A percentile compares a stretch with the other conserved stretches of the same genome.
These are phyloP conservation scores for Phalaenopsis aphrodite DNA, from an alignment of 106 monocot genomes.

Conservation along the genomic window DNA sequence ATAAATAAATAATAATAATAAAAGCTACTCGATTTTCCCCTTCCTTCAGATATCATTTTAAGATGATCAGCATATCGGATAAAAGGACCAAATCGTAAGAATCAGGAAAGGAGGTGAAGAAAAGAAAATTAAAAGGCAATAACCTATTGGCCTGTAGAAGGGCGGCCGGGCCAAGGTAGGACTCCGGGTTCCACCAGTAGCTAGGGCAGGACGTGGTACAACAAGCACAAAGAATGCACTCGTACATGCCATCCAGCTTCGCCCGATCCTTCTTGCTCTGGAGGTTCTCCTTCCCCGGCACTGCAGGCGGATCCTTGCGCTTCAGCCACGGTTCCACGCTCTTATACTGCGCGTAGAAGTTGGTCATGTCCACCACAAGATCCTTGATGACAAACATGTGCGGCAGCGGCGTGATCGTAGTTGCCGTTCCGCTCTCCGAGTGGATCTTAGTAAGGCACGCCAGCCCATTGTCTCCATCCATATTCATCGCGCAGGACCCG, in stretches of 20 bases:
- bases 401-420: constrained; percentile 73
- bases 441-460: constrained; percentile 80
- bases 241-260: constrained; percentile 97
- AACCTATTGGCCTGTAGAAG: constrained; percentile 92
- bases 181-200: constrained; percentile 99
- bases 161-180: constrained; percentile 86
- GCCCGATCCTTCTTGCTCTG: constrained; percentile 83
- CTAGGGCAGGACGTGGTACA: constrained; percentile 92
- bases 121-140: neutral
- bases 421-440: constrained; percentile 3
- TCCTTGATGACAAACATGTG: constrained; percentile 97
- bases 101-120: neutral
- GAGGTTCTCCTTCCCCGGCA: constrained; percentile 60
- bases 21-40: neutral
- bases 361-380: constrained; percentile 96
- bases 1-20: too few species aligned
- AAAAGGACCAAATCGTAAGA: neutral
- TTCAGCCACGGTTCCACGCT: constrained; percentile 97
- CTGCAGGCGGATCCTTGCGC: constrained; percentile 60
- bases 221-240: constrained; percentile 95
- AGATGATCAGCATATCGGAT: neutral
- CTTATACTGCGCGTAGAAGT: constrained; percentile 92
- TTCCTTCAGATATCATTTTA: neutral
- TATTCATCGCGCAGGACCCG: constrained; percentile 92
- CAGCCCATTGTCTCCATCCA: constrained; percentile 85